phyloP scores from a whole-genome alignment of 106 monocot species.

The Chionographis japonica region DNA sequence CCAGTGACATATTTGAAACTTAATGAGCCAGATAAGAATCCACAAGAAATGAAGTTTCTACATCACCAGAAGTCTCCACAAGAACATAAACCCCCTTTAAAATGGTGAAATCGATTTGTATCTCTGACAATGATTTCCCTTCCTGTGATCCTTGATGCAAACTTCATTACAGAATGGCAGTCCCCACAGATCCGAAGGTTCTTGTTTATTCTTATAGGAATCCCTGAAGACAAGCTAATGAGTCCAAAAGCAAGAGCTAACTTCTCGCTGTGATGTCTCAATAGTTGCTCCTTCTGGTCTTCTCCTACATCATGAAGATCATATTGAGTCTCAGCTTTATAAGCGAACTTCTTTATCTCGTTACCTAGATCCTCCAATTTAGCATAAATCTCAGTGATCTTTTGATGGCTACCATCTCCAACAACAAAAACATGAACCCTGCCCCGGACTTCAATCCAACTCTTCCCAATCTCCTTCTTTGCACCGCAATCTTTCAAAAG shows the following conservation, averaged over 20 bases:
- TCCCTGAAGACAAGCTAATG: slow-evolving; percentile 28
- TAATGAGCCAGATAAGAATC: too few species aligned
- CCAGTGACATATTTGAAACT: neutral
- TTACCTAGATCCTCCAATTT: slow-evolving; percentile 37
- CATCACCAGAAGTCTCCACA: slow-evolving; percentile 61
- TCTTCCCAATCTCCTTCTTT: slow-evolving; percentile 52
- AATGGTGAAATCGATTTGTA: slow-evolving; percentile 72
- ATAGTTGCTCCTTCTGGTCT: slow-evolving; percentile 37
- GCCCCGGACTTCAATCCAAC: slow-evolving; percentile 60
- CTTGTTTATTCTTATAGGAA: slow-evolving; percentile 49
- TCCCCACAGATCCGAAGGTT: slow-evolving; percentile 63
- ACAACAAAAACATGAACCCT: slow-evolving; percentile 49
- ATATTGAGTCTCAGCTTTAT: slow-evolving; percentile 26
- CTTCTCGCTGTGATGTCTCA: slow-evolving; percentile 60
- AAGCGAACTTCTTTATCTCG: slow-evolving; percentile 37
- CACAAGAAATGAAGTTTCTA: neutral
- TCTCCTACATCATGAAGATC: slow-evolving; percentile 57
- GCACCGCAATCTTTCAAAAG: slow-evolving; percentile 49
- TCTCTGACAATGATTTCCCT: slow-evolving; percentile 55
- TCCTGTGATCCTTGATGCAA: slow-evolving; percentile 27
- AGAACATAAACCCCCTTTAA: slow-evolving; percentile 46
- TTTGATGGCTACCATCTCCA: slow-evolving; percentile 34
- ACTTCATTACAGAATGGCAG: slow-evolving; percentile 55
- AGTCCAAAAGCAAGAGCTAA: slow-evolving; percentile 59
- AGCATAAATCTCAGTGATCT: slow-evolving; percentile 28